Conservation (phyloP, 1,284 basidiomycete species). For the Malassezia psittaci region DNA sequence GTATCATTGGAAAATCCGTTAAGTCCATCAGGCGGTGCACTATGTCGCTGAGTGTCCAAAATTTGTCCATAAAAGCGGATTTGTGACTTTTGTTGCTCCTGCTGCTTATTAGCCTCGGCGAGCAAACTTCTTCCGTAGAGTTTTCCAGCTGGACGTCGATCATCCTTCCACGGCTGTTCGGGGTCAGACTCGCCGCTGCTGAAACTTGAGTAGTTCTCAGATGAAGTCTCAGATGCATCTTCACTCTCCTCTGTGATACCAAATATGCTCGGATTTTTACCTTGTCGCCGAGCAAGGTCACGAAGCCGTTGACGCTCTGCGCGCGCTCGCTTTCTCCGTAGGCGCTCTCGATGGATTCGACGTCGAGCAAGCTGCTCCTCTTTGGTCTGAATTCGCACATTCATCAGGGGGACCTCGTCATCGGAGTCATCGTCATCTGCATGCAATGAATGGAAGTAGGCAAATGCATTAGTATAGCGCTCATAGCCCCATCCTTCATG, state of each 20-base stretch:
- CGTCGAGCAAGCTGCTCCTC: constrained; percentile 2
- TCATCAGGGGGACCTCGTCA: constrained; percentile 29
- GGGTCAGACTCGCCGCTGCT: constrained; percentile 25
- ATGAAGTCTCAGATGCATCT: constrained; percentile 17
- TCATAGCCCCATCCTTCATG: constrained; percentile 47
- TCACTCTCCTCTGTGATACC: constrained; percentile 3
- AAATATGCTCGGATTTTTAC: constrained; percentile 29
- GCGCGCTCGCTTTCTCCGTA: constrained; percentile 3
- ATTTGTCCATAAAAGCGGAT: constrained; percentile 38
- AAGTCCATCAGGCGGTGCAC: constrained; percentile 17
- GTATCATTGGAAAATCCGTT: constrained; percentile 34
- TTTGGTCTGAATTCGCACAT: constrained; percentile 14
- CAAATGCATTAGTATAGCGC: constrained; percentile 20
- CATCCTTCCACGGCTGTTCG: constrained; percentile 35
- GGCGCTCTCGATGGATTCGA: constrained; percentile 3
- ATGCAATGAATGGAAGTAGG: constrained; percentile 17
- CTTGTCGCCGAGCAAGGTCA: constrained; percentile 23
- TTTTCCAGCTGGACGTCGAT: constrained; percentile 36
- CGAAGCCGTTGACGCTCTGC: constrained; percentile 6
- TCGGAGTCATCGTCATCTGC: constrained; percentile 27
- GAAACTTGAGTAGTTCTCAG: constrained; percentile 17
- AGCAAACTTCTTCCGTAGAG: constrained; percentile 43
- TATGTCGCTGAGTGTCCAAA: constrained; percentile 19
- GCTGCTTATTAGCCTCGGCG: constrained; percentile 25
- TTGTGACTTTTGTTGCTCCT: constrained; percentile 20